phyloP scores from a whole-genome alignment of 129 eudicot species.

The Smallanthus sonchifolius region DNA sequence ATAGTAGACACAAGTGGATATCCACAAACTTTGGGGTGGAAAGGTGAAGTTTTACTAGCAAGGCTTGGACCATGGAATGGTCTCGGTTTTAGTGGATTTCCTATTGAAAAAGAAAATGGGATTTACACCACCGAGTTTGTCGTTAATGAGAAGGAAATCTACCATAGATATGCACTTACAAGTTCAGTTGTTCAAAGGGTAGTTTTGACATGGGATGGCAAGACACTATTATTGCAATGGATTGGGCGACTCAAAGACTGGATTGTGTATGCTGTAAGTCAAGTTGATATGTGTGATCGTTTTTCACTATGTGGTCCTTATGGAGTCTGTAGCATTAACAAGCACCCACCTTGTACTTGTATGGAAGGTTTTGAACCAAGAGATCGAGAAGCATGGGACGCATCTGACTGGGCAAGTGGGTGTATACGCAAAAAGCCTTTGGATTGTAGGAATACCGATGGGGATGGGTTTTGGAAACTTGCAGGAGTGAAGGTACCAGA shows the following conservation, averaged over 20 bases:
- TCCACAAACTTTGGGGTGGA: conserved; percentile 16
- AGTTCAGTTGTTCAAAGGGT: neutral
- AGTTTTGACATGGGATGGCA: neutral
- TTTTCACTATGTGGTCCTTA: conserved; percentile 23
- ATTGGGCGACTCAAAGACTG: conserved; percentile 1
- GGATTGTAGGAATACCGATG: conserved; percentile 3
- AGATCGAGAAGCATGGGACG: neutral
- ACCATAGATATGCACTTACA: neutral
- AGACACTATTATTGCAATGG: neutral
- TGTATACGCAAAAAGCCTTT: conserved; percentile 19
- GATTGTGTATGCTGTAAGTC: neutral
- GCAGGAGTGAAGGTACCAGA: conserved; percentile 26
- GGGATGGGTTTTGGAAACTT: conserved; percentile 19
- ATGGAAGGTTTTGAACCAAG: conserved; percentile 28
- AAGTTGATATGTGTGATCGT: conserved; percentile 13
- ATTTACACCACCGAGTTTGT: neutral
- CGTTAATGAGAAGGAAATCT: conserved; percentile 17
- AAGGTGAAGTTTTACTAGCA: neutral
- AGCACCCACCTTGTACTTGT: conserved; percentile 19
- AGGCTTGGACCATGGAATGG: conserved; percentile 36
- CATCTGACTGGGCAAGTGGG: conserved; percentile 23
- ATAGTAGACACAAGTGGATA: conserved; percentile 17
- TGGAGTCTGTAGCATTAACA: conserved; percentile 22
- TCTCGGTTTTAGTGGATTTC: neutral
- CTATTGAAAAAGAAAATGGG: neutral